Percentiles rank a stretch among this genome's conserved stretches.
Conservation (phyloP, 495 filamentous ascomycete species). For the Penicillium pulvis region DNA sequence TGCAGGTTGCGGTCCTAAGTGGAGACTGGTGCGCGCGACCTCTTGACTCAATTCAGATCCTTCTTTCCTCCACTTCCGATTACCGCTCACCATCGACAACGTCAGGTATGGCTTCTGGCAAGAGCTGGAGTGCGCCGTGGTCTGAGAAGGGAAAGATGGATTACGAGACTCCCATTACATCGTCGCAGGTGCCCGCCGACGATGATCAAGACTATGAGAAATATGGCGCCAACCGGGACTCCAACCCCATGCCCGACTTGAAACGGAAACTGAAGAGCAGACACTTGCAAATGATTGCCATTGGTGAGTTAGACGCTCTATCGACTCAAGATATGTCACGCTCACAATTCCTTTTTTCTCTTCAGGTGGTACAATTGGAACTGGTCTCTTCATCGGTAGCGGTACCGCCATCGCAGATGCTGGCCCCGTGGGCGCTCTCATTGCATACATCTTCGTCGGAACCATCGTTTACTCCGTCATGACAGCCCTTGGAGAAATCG, state of each 20-base stretch:
- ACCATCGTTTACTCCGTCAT: slow-evolving; percentile 63
- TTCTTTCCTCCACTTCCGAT: slow-evolving; percentile 13
- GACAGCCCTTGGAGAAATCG: slow-evolving; percentile 67
- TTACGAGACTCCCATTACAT: slow-evolving; percentile 30
- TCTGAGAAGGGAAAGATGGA: slow-evolving; percentile 37
- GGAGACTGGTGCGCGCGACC: slow-evolving; percentile 13
- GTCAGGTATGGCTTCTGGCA: slow-evolving; percentile 32
- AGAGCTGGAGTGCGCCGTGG: slow-evolving; percentile 16
- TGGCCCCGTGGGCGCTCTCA: slow-evolving; percentile 69
- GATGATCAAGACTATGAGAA: slow-evolving; percentile 47
- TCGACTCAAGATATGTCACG: slow-evolving; percentile 31
- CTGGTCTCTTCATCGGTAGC: slow-evolving; percentile 77
- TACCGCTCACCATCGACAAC: neutral
- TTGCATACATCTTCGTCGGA: slow-evolving; percentile 68
- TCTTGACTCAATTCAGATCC: slow-evolving; percentile 10
- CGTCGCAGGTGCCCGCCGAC: slow-evolving; percentile 13
- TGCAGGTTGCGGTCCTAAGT: slow-evolving; percentile 9
- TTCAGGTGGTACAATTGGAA: slow-evolving; percentile 77
- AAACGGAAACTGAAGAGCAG: slow-evolving; percentile 68
- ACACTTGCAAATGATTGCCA: slow-evolving; percentile 75
- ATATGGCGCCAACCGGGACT: slow-evolving; percentile 41
- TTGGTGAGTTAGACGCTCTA: slow-evolving; percentile 49
- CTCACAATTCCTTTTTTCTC: slow-evolving; percentile 53
- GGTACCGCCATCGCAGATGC: slow-evolving; percentile 65
- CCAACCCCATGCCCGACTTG: slow-evolving; percentile 45